These are phyloP conservation scores for Chlamydomonas asymmetrica DNA, from an alignment of 139 green algal genomes.

Conservation along the genomic window DNA sequence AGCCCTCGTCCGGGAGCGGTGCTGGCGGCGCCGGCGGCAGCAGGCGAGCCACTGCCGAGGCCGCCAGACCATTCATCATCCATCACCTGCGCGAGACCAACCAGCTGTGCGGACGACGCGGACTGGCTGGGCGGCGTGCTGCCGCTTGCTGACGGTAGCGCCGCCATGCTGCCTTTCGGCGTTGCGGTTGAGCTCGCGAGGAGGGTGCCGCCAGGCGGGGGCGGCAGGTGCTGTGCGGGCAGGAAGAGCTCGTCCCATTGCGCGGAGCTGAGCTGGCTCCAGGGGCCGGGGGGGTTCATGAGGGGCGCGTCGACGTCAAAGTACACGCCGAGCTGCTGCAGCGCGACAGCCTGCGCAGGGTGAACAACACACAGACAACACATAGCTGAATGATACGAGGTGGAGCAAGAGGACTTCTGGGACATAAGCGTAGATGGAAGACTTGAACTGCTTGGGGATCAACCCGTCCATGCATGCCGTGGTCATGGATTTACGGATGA, in stretches of 20 bases:
- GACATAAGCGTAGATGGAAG: too few species aligned
- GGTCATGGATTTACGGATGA: too few species aligned
- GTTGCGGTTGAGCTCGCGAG: background rate
- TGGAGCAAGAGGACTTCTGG: too few species aligned
- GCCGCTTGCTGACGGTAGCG: too few species aligned
- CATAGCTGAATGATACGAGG: background rate
- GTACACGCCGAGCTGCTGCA: constrained; percentile 74
- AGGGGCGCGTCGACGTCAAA: constrained; percentile 72
- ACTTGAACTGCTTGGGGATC: too few species aligned
- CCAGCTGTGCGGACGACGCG: too few species aligned
- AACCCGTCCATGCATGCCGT: too few species aligned
- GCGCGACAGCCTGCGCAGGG: constrained; percentile 55
- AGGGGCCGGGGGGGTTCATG: constrained; percentile 48
- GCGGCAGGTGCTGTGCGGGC: constrained; percentile 35
- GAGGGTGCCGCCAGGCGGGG: background rate
- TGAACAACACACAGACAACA: background rate
- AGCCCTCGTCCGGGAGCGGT: too few species aligned
- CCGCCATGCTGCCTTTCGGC: background rate
- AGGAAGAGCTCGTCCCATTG: constrained; percentile 81
- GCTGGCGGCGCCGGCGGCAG: background rate
- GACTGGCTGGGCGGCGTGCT: too few species aligned
- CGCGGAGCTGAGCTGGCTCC: constrained; percentile 45
- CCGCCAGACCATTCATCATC: background rate
- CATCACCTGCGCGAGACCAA: too few species aligned
- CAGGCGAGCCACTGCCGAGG: background rate